Evolutionary conservation across 345 rosid species (phyloP), one percentile per base, ranked within the genome.

Genomic region (Cardamine occulta): DNA sequence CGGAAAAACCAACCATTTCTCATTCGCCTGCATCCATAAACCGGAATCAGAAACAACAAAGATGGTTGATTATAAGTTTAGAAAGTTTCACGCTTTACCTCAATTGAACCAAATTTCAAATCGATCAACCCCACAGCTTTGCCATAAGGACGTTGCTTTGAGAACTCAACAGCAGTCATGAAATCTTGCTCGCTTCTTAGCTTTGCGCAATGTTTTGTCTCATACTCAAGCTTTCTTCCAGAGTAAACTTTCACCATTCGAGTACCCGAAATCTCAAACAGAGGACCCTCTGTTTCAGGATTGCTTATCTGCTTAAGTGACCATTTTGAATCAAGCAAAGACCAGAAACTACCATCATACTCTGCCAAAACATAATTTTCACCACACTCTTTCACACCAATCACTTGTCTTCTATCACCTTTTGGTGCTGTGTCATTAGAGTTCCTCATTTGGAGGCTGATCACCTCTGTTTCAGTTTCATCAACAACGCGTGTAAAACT

Each of bases 381-480:
- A 49, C 94, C 93, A 17, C 84, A 76, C 17, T 68, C 79, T 52
- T 76, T 82, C 48, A 77, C 80, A 37, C 86, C 93, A 29, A 83
- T 79, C 56, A 95, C 96, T 80, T 91, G 91, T 78, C 93, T 90
- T 79, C 53, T 73, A 15, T 77, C 72, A 29, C 62, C 74, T 15
- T 65, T 83, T 1, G 60, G 57, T 56, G 68, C 69, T 62, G 53
- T 57, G 68, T 79, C 83, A 17, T 81, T 81, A 10, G 80, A 69
- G 80, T 87, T 88, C 77, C 90, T 93, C 91, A 93, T 88, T 74
- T 86, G 91, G 52, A 96, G 90, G 63, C 88, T 87, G 71, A 96
- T 84, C 59, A 88, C 63, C 78, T 90, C 91, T 74, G 84, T 79
- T 66, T 81, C 82, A 65, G 80, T 82, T 77, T 80, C 87, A 77